phyloP scores from a whole-genome alignment of 192 early-diverging fungal genomes.

The Entomortierella parvispora region DNA sequence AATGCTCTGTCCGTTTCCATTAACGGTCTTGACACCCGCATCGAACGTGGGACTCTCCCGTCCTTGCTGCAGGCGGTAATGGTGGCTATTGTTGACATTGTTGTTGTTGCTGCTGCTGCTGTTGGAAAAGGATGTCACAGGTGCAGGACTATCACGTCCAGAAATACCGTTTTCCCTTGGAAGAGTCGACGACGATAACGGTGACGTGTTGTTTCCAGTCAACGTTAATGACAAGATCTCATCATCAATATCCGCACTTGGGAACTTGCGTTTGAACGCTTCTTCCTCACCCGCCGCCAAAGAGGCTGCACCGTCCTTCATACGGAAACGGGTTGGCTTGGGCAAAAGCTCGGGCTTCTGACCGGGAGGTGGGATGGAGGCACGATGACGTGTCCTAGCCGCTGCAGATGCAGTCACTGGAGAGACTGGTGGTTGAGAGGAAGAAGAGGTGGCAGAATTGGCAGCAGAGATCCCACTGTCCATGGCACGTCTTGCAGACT shows the following conservation, averaged over 20 bases:
- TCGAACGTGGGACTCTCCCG: neutral
- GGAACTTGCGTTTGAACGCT: conserved; percentile 39
- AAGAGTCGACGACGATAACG: neutral
- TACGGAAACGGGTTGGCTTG: conserved; percentile 50
- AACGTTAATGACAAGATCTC: conserved; percentile 6
- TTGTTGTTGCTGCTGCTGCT: neutral
- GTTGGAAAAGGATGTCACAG: neutral
- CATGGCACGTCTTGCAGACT: conserved; percentile 19
- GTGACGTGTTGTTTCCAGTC: neutral
- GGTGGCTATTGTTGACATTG: neutral
- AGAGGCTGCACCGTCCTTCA: conserved; percentile 41
- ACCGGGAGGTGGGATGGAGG: conserved; percentile 24
- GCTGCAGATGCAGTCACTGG: neutral
- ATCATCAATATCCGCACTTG: conserved; percentile 33
- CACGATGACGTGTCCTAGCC: conserved; percentile 12
- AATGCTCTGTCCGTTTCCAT: no score
- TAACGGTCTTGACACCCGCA: no score
- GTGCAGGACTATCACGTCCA: no score
- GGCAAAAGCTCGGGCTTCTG: conserved; percentile 49
- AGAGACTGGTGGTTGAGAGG: neutral
- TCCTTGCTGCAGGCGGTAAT: neutral
- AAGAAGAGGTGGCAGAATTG: no score
- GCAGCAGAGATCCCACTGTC: neutral
- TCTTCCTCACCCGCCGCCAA: conserved; percentile 36
- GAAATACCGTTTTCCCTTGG: no score